Evolutionary conservation across 2,329 filamentous ascomycete genomes (phyloP), one percentile per base, ranked within the genome.

Genomic region (Talaromyces sp.): DNA sequence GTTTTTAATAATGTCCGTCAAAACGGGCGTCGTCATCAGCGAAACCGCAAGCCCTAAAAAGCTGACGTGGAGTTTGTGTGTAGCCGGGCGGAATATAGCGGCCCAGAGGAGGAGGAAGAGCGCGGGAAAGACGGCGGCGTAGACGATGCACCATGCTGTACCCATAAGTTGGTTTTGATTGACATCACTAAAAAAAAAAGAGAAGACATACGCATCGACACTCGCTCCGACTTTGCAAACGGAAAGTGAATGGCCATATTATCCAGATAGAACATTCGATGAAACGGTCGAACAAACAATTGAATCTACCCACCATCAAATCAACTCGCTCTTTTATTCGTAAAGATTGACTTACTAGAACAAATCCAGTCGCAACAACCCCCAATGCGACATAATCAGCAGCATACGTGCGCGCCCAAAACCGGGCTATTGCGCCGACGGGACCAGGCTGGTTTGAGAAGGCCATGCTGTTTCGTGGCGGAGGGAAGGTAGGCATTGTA

Each of bases 1-100:
- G 74, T 96, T 97, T 79, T 99, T 99, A 74, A 98, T 84, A 33
- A 94, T 81, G 75, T 98, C 93, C 52, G 95, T 98, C 50, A 98
- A 82, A 76, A 97, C 90, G 6, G 87, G 86, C 0, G 92, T 90
- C 59, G 97, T 83, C 70, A 92, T 83, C 31, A 98, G 78, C 68
- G 89, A 86, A 72, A 94, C 92, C 60, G 89, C 81, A 67, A 97
- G 88, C 25, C 92, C 91, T 0, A 99, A 86, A 61, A 96, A 81
- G 0, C 92, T 90, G 68, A 93, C 90, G 79, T 98, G 93, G 66
- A 90, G 86, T 75, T 96, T 96, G 77, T 96, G 91, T 9, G 85
- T 77, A 6, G 86, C 84, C 0, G 91, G 87, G 56, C 86, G 85
- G 37, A 85, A 77, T 43, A 87, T 64, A 62, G 86, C 73, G 60